phyloP scores from a whole-genome alignment of 2,329 filamentous ascomycete species.

The Penicillium fuscoglaucum region DNA sequence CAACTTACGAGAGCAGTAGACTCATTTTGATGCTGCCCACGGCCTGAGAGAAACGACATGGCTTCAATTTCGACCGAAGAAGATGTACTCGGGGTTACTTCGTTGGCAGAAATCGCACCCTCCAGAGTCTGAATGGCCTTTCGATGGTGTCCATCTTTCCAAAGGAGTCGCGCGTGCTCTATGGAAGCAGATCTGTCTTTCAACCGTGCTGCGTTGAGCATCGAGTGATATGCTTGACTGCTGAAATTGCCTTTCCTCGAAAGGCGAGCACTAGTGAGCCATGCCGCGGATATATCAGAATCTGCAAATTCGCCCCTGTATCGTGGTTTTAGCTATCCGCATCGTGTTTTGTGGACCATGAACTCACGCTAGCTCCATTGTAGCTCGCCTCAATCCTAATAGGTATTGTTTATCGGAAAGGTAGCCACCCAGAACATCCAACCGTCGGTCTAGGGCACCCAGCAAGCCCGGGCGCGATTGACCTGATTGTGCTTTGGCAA shows the following conservation, averaged over 20 bases:
- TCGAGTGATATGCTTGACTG: constrained; percentile 88
- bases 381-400: constrained; percentile 78
- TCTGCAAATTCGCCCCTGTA: constrained; percentile 59
- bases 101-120: constrained; percentile 77
- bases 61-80: constrained; percentile 36
- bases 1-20: constrained; percentile 45
- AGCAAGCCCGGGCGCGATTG: constrained; percentile 39
- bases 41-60: constrained; percentile 41
- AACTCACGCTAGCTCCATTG: constrained; percentile 70
- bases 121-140: constrained; percentile 93
- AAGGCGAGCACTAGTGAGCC: constrained; percentile 81
- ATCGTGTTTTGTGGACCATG: not conserved
- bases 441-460: constrained; percentile 66
- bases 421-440: constrained; percentile 87
- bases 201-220: constrained; percentile 81
- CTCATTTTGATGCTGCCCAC: constrained; percentile 53
- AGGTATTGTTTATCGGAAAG: constrained; percentile 92
- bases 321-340: constrained; percentile 28
- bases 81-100: constrained; percentile 60
- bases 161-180: constrained; percentile 88
- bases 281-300: constrained; percentile 75
- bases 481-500: constrained; percentile 54
- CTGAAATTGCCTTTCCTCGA: constrained; percentile 82
- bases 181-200: constrained; percentile 87
- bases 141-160: constrained; percentile 88